Conservation (phyloP, 1,139 yeast genomes). For the Petasospora fabianii region DNA sequence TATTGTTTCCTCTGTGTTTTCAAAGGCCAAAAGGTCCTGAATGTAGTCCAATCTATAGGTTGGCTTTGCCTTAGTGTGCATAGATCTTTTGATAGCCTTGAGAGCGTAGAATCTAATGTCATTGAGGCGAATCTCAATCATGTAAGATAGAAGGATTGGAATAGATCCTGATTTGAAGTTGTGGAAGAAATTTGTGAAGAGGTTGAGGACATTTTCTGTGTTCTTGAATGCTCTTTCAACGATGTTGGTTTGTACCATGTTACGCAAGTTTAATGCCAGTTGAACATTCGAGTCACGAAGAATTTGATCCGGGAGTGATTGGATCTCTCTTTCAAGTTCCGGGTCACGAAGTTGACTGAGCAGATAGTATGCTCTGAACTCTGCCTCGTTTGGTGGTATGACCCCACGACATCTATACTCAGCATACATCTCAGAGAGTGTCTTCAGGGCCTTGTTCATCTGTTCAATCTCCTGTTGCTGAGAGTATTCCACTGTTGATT, state of each 20-base stretch:
- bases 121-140: slow-evolving; percentile 77
- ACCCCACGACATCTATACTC: slow-evolving; percentile 74
- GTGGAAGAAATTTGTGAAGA: slow-evolving; percentile 65
- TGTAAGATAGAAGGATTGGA: slow-evolving; percentile 70
- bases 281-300: slow-evolving; percentile 58
- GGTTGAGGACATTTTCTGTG: slow-evolving; percentile 58
- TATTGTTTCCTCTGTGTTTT: slow-evolving; percentile 47
- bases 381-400: slow-evolving; percentile 80
- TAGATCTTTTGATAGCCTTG: slow-evolving; percentile 61
- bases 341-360: slow-evolving; percentile 80
- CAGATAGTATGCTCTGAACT: slow-evolving; percentile 84
- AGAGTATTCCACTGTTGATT: slow-evolving; percentile 70
- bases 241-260: slow-evolving; percentile 58
- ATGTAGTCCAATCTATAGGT: slow-evolving; percentile 51
- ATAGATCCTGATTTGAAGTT: slow-evolving; percentile 47
- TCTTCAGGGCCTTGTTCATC: slow-evolving; percentile 85
- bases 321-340: slow-evolving; percentile 76
- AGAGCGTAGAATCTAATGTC: slow-evolving; percentile 76
- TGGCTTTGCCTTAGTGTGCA: slow-evolving; percentile 71
- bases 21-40: slow-evolving; percentile 59
- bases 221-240: slow-evolving; percentile 54
- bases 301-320: slow-evolving; percentile 58
- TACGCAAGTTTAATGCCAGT: slow-evolving; percentile 66
- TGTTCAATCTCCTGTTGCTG: slow-evolving; percentile 96
- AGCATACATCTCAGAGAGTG: slow-evolving; percentile 81